phyloP scores from a whole-genome alignment of 2,329 filamentous ascomycete genomes.

The Fragosphaeria purpurea region DNA sequence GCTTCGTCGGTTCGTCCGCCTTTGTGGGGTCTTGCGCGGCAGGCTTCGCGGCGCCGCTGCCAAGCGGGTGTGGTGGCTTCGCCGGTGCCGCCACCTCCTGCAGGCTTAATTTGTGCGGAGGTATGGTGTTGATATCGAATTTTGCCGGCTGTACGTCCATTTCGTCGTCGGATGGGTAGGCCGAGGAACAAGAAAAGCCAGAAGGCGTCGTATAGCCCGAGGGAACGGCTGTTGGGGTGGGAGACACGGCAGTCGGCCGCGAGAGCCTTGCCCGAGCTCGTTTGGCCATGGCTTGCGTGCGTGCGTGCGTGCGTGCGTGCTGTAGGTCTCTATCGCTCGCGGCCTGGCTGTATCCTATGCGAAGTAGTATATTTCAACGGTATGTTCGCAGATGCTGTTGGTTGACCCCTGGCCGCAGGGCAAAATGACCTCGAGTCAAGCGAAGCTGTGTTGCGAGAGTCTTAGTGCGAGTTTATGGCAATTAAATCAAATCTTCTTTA shows the following conservation, averaged over 20 bases:
- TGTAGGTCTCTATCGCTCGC: too few species aligned
- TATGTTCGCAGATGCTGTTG: too few species aligned
- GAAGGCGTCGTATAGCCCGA: conserved; percentile 25
- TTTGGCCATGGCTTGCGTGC: conserved; percentile 1
- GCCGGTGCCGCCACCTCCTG: conserved; percentile 20
- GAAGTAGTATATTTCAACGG: too few species aligned
- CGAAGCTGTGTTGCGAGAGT: too few species aligned
- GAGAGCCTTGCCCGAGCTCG: conserved; percentile 20
- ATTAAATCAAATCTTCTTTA: too few species aligned
- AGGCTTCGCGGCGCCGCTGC: not conserved
- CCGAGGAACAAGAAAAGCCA: conserved; percentile 27
- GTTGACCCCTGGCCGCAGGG: too few species aligned
- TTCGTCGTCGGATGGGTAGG: conserved; percentile 28
- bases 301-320: too few species aligned
- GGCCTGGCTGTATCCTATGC: too few species aligned
- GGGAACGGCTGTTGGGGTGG: conserved; percentile 20
- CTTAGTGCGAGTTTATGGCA: too few species aligned
- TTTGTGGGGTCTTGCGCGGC: not conserved
- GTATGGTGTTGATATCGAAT: conserved; percentile 16
- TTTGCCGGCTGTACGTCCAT: conserved; percentile 27
- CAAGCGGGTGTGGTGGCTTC: not conserved
- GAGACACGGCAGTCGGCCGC: conserved; percentile 18
- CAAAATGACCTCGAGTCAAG: too few species aligned
- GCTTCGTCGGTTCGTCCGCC: conserved; percentile 19
- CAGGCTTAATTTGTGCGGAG: conserved; percentile 35